Evolutionary conservation across 208 protist species (phyloP), one percentile per base, ranked within the genome.

Genomic region (Porcisia deanei): DNA sequence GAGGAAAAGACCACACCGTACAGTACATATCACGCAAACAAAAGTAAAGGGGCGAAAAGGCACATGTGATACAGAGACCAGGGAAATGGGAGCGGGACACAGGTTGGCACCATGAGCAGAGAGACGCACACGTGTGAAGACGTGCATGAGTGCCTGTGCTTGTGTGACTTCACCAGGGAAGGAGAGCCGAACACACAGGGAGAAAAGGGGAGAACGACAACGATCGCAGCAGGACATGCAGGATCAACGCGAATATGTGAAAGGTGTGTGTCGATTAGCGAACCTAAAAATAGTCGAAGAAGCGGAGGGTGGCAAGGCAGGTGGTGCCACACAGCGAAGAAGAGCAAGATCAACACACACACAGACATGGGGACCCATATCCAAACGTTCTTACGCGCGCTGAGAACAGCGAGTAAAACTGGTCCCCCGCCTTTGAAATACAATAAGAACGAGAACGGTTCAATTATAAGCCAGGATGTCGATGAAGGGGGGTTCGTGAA

Each of bases 51-150:
- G 6, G 47, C 63, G 22, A 14, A 14, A 0, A n/a, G 20, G 10
- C 22, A 43, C 41, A 67, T n/a, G 47, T 49, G 49, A 41, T 75
- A 65, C 22, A 67, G 18, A 74, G 47, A 52, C 69, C 52, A 77
- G 59, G 61, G 79, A 76, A 65, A 66, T 30, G 30, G 30, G 30
- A 30, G 30, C 30, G 0, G 30, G 22, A 52, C 7, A 25, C 2
- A 63, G 10, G 18, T 66, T 67, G 18, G 39, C 59, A 74, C 9
- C 45, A 61, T 60, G 22, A 18, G 22, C 39, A 34, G 18, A 30
- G 18, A 49, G 20, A 67, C 34, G 39, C 4, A 30, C 63, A 45
- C 54, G 20, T 43, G 14, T 14, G 9, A 67, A 67, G 37, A 7
- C 63, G 20, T 18, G 37, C 37, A 67, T 30, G 41, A 16, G 3